Conservation (phyloP, 345 rosid species). For the Rhodamnia rubescens region DNA sequence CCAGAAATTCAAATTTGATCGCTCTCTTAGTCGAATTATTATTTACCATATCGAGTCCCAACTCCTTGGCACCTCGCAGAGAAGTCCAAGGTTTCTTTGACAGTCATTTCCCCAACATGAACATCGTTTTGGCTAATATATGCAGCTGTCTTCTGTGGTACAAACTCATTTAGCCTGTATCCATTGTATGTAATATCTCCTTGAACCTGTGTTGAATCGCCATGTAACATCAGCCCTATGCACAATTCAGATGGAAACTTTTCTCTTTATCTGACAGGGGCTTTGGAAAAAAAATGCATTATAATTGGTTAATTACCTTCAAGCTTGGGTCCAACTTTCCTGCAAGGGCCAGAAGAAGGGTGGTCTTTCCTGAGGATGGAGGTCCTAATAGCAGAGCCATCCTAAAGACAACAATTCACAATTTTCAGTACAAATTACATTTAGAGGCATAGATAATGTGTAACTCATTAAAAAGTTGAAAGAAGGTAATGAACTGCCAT, state of each 20-base stretch:
- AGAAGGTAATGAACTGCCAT: background rate
- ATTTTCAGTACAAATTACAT: background rate
- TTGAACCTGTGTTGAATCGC: constrained; percentile 26
- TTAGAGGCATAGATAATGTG: background rate
- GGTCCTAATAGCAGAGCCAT: constrained; percentile 81
- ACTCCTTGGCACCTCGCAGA: constrained; percentile 92
- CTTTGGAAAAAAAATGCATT: background rate
- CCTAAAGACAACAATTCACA: constrained; percentile 11
- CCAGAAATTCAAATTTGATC: no score
- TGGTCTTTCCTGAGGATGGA: constrained; percentile 88
- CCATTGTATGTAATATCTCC: constrained; percentile 79
- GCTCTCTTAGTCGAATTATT: background rate
- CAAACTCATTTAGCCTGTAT: constrained; percentile 46
- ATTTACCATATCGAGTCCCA: constrained; percentile 75
- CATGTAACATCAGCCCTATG: background rate
- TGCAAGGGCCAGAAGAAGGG: constrained; percentile 72
- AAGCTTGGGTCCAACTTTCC: constrained; percentile 67
- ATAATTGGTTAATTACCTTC: constrained; percentile 17
- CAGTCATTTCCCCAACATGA: constrained; percentile 86
- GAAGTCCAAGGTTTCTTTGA: constrained; percentile 87
- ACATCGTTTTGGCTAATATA: constrained; percentile 92
- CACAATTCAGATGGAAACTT: background rate
- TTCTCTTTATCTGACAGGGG: background rate
- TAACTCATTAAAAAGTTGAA: background rate
- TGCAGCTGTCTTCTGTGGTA: constrained; percentile 77